phyloP scores from a whole-genome alignment of 2,329 filamentous ascomycete genomes.

The Trichoderma koningii region DNA sequence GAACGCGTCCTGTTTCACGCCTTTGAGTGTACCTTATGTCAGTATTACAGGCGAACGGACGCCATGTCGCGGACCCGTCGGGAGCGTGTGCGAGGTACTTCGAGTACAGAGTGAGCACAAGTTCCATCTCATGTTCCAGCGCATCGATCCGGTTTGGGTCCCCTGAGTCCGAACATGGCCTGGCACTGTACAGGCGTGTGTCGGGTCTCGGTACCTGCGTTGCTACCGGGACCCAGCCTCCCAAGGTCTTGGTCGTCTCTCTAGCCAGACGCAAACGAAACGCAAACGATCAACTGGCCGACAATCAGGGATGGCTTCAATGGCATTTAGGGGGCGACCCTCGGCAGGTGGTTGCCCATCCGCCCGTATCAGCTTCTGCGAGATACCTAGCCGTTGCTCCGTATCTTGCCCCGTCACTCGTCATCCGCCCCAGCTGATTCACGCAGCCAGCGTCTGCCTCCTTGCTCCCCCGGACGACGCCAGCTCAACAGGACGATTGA shows the following conservation, averaged over 20 bases:
- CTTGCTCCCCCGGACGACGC: constrained; percentile 19
- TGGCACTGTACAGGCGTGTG: constrained; percentile 22
- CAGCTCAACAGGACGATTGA: constrained; percentile 21
- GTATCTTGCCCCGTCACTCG: neutral
- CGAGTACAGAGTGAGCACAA: no score
- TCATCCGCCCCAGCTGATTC: neutral
- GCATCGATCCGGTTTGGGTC: neutral
- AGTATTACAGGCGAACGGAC: neutral
- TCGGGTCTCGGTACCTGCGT: constrained; percentile 16
- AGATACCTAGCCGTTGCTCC: neutral
- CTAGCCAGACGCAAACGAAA: constrained; percentile 16
- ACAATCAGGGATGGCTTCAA: neutral
- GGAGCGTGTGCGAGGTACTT: constrained; percentile 5
- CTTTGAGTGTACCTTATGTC: no score
- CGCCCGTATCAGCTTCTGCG: neutral
- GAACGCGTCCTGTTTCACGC: no score
- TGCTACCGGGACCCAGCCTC: neutral
- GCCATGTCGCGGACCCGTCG: neutral
- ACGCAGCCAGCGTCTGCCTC: constrained; percentile 1
- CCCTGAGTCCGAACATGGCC: constrained; percentile 16
- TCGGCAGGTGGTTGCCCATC: constrained; percentile 8
- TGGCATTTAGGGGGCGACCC: constrained; percentile 17
- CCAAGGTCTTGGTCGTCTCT: neutral
- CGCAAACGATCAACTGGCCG: neutral
- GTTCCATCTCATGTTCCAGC: no score